A percentile compares a stretch with the other conserved stretches of the same genome.
Conservation (phyloP, 768 basidiomycete species). For the Suillus ampliporus region DNA sequence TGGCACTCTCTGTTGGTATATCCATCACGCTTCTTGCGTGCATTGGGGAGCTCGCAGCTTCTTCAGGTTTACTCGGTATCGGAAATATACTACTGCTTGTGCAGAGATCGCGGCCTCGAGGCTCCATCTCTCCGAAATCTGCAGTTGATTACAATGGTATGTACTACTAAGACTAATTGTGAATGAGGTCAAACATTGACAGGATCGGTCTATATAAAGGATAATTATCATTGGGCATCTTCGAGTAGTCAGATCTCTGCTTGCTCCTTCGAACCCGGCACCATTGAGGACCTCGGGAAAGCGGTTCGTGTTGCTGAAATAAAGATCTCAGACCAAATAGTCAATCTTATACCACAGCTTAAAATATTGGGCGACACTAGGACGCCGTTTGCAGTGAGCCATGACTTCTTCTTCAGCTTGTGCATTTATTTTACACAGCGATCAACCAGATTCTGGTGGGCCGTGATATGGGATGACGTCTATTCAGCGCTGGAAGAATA, state of each 20-base stretch:
- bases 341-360: slow-evolving; percentile 41
- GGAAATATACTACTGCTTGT: slow-evolving; percentile 29
- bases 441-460: not conserved
- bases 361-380: slow-evolving; percentile 47
- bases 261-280: slow-evolving; percentile 66
- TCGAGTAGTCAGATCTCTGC: slow-evolving; percentile 51
- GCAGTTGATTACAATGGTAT: slow-evolving; percentile 51
- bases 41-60: not conserved
- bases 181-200: slow-evolving; percentile 6
- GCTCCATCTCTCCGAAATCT: slow-evolving; percentile 49
- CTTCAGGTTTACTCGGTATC: not conserved
- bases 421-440: slow-evolving; percentile 6
- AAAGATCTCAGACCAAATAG: not conserved
- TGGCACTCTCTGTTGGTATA: not conserved
- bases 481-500: slow-evolving; percentile 57
- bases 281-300: slow-evolving; percentile 52
- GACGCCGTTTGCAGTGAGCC: slow-evolving; percentile 59
- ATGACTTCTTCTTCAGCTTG: not conserved
- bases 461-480: slow-evolving; percentile 76
- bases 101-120: slow-evolving; percentile 39
- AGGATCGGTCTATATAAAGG: slow-evolving; percentile 41
- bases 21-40: not conserved
- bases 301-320: slow-evolving; percentile 43
- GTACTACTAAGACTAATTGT: not conserved
- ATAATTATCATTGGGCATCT: slow-evolving; percentile 53